phyloP scores from a whole-genome alignment of 108 stramenopile species.

The Cylindrotheca fusiformis region DNA sequence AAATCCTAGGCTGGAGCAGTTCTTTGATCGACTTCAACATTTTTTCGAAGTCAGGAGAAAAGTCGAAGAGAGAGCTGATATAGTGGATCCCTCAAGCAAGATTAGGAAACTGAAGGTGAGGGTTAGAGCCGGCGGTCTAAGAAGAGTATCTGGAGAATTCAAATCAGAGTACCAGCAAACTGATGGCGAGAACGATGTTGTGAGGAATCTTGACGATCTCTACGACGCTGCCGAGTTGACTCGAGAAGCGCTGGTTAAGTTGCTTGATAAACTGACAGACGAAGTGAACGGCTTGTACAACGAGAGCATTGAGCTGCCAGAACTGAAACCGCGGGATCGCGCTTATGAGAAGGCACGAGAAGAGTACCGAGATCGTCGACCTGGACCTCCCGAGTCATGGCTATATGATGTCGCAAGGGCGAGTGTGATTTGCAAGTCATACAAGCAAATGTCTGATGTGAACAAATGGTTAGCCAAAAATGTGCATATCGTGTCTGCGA shows the following conservation, averaged over 20 bases:
- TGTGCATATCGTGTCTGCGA: constrained; percentile 18
- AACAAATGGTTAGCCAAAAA: constrained; percentile 33
- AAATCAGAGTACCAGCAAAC: constrained; percentile 33
- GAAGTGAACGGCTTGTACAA: constrained; percentile 28
- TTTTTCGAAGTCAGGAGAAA: constrained; percentile 31
- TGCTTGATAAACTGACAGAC: constrained; percentile 8
- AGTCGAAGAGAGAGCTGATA: constrained; percentile 22
- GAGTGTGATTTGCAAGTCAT: constrained; percentile 27
- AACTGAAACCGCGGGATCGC: constrained; percentile 25
- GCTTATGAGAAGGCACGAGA: constrained; percentile 30
- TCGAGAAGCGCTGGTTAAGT: constrained; percentile 9
- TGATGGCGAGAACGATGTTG: constrained; percentile 5
- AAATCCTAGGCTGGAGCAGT: constrained; percentile 31
- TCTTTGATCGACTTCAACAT: constrained; percentile 33
- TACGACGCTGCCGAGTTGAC: constrained; percentile 28
- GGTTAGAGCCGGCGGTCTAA: constrained; percentile 17
- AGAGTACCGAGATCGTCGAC: constrained; percentile 21
- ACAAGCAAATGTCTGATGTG: constrained; percentile 33
- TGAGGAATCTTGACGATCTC: constrained; percentile 31
- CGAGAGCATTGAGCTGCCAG: not conserved
- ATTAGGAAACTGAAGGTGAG: constrained; percentile 22
- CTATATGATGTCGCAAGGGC: constrained; percentile 30
- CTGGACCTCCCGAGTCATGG: constrained; percentile 40
- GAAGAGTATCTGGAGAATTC: constrained; percentile 14
- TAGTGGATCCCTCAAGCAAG: constrained; percentile 29